Conservation (phyloP, 2,329 filamentous ascomycete species). For the Penicillium digitatum region DNA sequence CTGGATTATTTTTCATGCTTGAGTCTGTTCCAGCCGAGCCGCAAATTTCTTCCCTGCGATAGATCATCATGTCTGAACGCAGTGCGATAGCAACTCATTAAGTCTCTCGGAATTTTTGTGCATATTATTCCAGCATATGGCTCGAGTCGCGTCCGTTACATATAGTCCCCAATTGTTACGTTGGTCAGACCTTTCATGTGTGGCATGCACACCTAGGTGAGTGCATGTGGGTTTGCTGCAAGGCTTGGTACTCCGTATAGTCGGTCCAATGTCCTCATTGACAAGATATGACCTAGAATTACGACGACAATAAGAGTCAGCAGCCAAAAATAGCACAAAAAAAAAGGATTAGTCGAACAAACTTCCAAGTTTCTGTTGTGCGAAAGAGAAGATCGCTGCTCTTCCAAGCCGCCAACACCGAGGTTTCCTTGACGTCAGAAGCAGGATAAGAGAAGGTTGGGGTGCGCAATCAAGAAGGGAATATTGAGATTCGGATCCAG, state of each 20-base stretch:
- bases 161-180: no score
- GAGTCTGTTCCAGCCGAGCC: neutral
- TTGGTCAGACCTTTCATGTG: neutral
- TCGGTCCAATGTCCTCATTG: neutral
- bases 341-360: neutral
- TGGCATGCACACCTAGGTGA: neutral
- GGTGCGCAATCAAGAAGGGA: constrained; percentile 1
- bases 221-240: neutral
- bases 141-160: neutral
- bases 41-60: neutral
- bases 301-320: neutral
- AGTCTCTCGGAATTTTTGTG: neutral
- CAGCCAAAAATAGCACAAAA: neutral
- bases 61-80: neutral
- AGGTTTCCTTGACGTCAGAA: constrained; percentile 21
- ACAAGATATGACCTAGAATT: neutral
- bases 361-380: constrained; percentile 11
- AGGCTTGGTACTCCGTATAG: neutral
- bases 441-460: constrained; percentile 17
- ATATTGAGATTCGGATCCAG: neutral
- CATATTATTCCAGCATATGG: neutral
- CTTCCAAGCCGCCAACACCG: constrained; percentile 12
- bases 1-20: neutral
- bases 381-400: constrained; percentile 14
- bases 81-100: neutral